phyloP scores from a whole-genome alignment of 257 asterid species.

The Nemophila menziesii region DNA sequence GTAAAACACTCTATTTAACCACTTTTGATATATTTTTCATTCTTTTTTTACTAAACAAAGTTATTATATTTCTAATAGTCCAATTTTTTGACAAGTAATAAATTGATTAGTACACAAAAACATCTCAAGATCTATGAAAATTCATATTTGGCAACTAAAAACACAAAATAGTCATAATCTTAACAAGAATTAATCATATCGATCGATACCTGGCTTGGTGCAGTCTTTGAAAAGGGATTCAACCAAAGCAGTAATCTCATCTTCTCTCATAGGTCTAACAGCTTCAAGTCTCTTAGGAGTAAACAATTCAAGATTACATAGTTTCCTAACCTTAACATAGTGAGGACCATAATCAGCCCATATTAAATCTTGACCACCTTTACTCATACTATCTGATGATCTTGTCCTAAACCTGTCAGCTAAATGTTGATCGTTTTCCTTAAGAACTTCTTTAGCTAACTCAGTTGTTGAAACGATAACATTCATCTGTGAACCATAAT shows the following conservation, averaged over 20 bases:
- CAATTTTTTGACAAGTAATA: too few relatives aligned
- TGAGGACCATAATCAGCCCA: constrained; percentile 94
- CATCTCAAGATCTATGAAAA: too few relatives aligned
- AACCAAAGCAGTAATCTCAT: constrained; percentile 70
- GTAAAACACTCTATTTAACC: too few relatives aligned
- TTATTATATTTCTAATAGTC: too few relatives aligned
- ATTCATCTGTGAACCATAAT: constrained; percentile 22
- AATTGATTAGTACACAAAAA: too few relatives aligned
- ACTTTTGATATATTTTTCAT: too few relatives aligned
- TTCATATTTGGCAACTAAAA: too few relatives aligned
- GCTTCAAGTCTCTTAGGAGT: too few relatives aligned
- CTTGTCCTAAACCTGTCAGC: constrained; percentile 22
- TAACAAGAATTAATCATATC: too few relatives aligned
- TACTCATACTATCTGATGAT: constrained; percentile 35
- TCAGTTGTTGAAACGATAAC: constrained; percentile 17
- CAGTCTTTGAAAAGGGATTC: constrained; percentile 48
- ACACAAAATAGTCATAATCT: too few relatives aligned
- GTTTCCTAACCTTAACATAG: constrained; percentile 66
- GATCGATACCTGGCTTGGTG: constrained; percentile 55
- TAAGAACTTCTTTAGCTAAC: constrained; percentile 22
- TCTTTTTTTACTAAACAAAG: too few relatives aligned
- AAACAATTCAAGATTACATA: constrained; percentile 74
- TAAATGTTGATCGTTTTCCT: constrained; percentile 26
- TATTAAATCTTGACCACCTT: constrained; percentile 61
- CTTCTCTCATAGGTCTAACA: constrained; percentile 68